A percentile compares a stretch with the other conserved stretches of the same genome.
phyloP scores from a whole-genome alignment of 768 basidiomycete genomes.

The Rhizopogon vulgaris region DNA sequence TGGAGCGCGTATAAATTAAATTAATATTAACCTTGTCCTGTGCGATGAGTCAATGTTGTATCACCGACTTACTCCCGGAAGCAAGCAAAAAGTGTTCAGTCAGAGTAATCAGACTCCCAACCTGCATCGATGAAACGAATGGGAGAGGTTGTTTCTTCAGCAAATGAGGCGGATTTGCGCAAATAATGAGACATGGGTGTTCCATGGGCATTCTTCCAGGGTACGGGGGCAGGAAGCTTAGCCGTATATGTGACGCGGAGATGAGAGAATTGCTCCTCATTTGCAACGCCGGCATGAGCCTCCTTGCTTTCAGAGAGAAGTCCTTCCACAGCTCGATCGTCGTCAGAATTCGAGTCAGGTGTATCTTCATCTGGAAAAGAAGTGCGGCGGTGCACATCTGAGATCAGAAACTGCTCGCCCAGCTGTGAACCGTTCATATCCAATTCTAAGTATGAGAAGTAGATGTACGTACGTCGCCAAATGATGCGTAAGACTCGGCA shows the following conservation, averaged over 20 bases:
- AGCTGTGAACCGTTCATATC: slow-evolving; percentile 19
- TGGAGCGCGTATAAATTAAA: not conserved
- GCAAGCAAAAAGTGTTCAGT: slow-evolving; percentile 22
- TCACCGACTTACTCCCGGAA: too few relatives aligned
- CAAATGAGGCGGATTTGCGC: slow-evolving; percentile 36
- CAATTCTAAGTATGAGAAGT: slow-evolving; percentile 25
- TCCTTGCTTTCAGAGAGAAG: slow-evolving; percentile 28
- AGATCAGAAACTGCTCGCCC: slow-evolving; percentile 18
- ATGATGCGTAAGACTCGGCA: slow-evolving; percentile 20
- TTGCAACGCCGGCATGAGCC: slow-evolving; percentile 21
- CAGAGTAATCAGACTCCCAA: slow-evolving; percentile 48
- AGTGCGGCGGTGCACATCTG: slow-evolving; percentile 20
- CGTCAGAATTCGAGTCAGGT: slow-evolving; percentile 30
- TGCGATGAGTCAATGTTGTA: too few relatives aligned
- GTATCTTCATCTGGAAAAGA: slow-evolving; percentile 24
- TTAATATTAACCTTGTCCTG: not conserved
- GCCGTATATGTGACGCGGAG: slow-evolving; percentile 30
- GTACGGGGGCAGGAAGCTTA: slow-evolving; percentile 26
- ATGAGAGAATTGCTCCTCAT: slow-evolving; percentile 28
- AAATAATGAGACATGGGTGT: slow-evolving; percentile 31
- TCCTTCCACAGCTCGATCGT: slow-evolving; percentile 27
- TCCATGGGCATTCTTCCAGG: slow-evolving; percentile 28
- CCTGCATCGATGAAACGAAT: slow-evolving; percentile 51
- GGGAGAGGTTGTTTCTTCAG: slow-evolving; percentile 33
- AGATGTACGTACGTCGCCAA: slow-evolving; percentile 25